Evolutionary conservation across 768 basidiomycete species (phyloP).

Genomic region (Rhizopogon salebrosus): DNA sequence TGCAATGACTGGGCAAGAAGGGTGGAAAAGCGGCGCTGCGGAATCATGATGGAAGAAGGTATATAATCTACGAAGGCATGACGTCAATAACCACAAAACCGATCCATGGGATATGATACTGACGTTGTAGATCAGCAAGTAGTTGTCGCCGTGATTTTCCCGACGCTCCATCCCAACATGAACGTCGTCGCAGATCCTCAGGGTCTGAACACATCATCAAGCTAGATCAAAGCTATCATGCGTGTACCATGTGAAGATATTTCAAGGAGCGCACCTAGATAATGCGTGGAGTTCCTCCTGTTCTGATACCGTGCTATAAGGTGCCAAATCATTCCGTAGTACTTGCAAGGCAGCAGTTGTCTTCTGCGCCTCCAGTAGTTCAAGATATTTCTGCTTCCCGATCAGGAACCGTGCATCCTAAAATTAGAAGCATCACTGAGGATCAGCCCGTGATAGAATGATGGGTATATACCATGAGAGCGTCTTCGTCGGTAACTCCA

Average conservation of each 20-base stretch:
- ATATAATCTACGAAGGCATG: slow-evolving; percentile 61
- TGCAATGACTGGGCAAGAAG: slow-evolving; percentile 81
- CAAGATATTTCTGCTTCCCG: slow-evolving; percentile 93
- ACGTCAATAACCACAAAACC: neutral
- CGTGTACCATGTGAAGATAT: slow-evolving; percentile 11
- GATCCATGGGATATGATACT: slow-evolving; percentile 12
- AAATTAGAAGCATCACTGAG: slow-evolving; percentile 16
- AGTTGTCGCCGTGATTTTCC: slow-evolving; percentile 75
- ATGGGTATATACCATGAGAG: slow-evolving; percentile 53
- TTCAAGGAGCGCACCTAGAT: slow-evolving; percentile 61
- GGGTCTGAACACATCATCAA: slow-evolving; percentile 90
- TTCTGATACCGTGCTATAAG: slow-evolving; percentile 73
- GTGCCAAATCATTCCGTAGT: slow-evolving; percentile 83
- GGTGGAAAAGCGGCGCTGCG: slow-evolving; percentile 79
- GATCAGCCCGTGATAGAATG: slow-evolving; percentile 1
- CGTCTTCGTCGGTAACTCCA: slow-evolving; percentile 64
- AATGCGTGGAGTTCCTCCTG: slow-evolving; percentile 78
- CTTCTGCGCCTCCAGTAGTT: slow-evolving; percentile 78
- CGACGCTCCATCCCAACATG: slow-evolving; percentile 85
- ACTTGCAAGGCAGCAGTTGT: slow-evolving; percentile 81
- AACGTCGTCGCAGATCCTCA: slow-evolving; percentile 74
- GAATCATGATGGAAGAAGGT: slow-evolving; percentile 89
- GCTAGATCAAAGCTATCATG: slow-evolving; percentile 34
- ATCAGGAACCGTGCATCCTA: slow-evolving; percentile 86
- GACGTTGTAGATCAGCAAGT: slow-evolving; percentile 80